Evolutionary conservation across 768 basidiomycete species (phyloP).

Genomic region (Agrocybe pediades): DNA sequence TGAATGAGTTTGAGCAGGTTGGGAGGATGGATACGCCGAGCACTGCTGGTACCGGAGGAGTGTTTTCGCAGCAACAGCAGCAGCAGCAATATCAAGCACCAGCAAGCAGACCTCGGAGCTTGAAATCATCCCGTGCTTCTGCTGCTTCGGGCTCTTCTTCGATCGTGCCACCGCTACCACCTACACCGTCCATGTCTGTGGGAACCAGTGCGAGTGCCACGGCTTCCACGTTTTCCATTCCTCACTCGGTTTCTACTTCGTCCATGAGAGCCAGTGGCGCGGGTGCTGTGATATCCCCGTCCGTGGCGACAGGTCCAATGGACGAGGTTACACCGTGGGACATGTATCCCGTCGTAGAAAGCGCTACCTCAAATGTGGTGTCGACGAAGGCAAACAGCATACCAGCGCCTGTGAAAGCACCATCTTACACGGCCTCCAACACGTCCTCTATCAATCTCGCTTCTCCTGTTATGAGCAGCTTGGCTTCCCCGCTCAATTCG

Average conservation of each 20-base stretch:
- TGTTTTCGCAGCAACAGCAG: not conserved
- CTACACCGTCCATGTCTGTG: not conserved
- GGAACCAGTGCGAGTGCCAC: not conserved
- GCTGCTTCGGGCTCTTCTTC: not conserved
- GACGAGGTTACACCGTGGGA: slow-evolving; percentile 15
- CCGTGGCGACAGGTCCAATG: slow-evolving; percentile 12
- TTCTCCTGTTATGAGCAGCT: not conserved
- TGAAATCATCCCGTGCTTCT: not conserved
- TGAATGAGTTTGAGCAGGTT: no score
- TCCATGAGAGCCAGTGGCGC: not conserved
- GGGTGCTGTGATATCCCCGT: not conserved
- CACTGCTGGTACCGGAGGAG: not conserved
- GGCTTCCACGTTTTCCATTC: not conserved
- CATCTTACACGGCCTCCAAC: no score
- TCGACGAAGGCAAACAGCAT: not conserved
- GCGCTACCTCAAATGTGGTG: not conserved
- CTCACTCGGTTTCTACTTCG: not conserved
- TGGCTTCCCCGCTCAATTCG: not conserved
- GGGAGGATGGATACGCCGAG: not conserved
- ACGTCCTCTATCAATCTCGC: not conserved
- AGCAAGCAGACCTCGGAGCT: not conserved
- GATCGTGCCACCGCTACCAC: not conserved
- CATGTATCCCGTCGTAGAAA: slow-evolving; percentile 4
- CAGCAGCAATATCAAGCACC: no score
- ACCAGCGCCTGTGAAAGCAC: not conserved